A percentile compares a stretch with the other conserved stretches of the same genome.
These are phyloP conservation scores for Saccharomyces hybrid DNA, from an alignment of 1,139 yeast species.

Conservation along the genomic window DNA sequence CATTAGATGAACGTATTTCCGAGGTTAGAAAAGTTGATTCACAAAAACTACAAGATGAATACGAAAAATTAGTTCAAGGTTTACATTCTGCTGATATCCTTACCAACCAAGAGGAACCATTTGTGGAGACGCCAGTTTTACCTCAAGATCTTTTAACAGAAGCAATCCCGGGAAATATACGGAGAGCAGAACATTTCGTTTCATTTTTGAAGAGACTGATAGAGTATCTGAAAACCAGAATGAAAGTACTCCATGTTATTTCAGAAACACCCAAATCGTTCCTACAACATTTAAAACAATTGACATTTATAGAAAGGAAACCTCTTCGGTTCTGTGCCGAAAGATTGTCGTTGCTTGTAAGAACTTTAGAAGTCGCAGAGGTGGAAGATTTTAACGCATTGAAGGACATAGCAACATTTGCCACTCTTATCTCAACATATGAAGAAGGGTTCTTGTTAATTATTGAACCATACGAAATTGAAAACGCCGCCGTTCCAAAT, in stretches of 20 bases:
- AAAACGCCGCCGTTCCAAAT: slow-evolving; percentile 94
- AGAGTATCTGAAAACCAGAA: slow-evolving; percentile 89
- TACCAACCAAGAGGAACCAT: slow-evolving; percentile 52
- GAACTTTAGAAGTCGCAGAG: slow-evolving; percentile 80
- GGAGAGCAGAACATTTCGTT: slow-evolving; percentile 94
- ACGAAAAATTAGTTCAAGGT: slow-evolving; percentile 85
- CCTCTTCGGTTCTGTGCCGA: slow-evolving; percentile 91
- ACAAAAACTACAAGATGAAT: slow-evolving; percentile 77
- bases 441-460: slow-evolving; percentile 88
- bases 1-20: slow-evolving; percentile 65
- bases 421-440: slow-evolving; percentile 89
- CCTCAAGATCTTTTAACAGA: slow-evolving; percentile 81
- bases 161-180: slow-evolving; percentile 93
- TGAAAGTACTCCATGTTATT: slow-evolving; percentile 94
- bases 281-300: slow-evolving; percentile 81
- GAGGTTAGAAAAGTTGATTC: slow-evolving; percentile 79
- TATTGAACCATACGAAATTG: slow-evolving; percentile 93
- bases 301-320: slow-evolving; percentile 85
- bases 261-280: slow-evolving; percentile 95
- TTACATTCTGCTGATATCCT: slow-evolving; percentile 36
- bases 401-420: slow-evolving; percentile 94
- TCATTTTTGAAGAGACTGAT: slow-evolving; percentile 87
- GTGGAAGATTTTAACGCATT: slow-evolving; percentile 89
- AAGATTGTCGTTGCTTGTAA: slow-evolving; percentile 73
- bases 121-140: slow-evolving; percentile 81